Evolutionary conservation across 225 moss, liverwort and hornwort genomes (phyloP), one percentile per base, ranked within the genome.

Genomic region (Pseudoscleropodium purum): DNA sequence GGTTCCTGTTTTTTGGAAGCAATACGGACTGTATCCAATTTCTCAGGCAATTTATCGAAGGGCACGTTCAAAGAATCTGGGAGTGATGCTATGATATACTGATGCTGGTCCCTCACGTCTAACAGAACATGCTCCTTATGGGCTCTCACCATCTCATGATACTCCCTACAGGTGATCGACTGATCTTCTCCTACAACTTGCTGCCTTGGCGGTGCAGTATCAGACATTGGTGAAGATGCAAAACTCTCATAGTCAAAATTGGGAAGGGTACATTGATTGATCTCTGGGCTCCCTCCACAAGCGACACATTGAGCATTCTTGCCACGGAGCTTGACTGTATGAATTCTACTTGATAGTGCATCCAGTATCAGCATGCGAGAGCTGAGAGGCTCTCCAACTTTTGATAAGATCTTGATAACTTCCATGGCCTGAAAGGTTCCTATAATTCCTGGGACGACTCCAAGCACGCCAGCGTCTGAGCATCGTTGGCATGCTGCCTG

Each of bases 381-480:
- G 79, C 91, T 94, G 73, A 99, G 93, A 84, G 96, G 91, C 80
- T 97, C 96, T 63, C 99, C 97, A 49, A 97, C 90, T 90, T 94
- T 94, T 60, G 94, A 90, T 83, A 94, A 81, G 51, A 99, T 87
- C 93, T 99, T 99, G 82, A 97, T 90, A 27, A 90, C 97, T 92
- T 99, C 99, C 90, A 96, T 87, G 49, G 97, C 99, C 90, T 97
- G 97, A 37, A 97, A 90, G 70, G 93, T 94, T 82, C 99, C 99
- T 59, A 97, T 91, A 65, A 99, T 96, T 77, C 97, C 99, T 76
- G 97, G 97, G 75, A 98, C 98, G 31, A 99, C 93, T 86, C 99
- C 97, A 82, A 99, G 97, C 67, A 97, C 97, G 83, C 99, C 99
- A 73, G 93, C 97, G 68, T 99, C 99, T 70, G 97, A 97, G 91